phyloP scores from a whole-genome alignment of 1,284 basidiomycete genomes.

The Mycena citricolor region DNA sequence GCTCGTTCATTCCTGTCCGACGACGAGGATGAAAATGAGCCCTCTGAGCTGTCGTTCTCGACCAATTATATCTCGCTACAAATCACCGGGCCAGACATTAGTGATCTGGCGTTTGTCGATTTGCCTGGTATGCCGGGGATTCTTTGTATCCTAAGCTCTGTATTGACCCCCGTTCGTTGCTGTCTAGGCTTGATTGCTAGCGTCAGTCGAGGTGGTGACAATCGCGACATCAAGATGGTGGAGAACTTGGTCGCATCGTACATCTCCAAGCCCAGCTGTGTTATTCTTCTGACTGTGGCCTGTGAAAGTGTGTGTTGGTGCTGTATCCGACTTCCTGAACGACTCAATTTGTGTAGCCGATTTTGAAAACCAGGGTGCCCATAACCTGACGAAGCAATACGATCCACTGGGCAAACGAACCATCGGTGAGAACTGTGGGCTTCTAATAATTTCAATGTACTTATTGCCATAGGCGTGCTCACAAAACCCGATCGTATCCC shows the following conservation, averaged over 20 bases:
- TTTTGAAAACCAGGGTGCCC: constrained; percentile 73
- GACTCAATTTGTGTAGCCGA: constrained; percentile 49
- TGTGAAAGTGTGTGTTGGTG: constrained; percentile 59
- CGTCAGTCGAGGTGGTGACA: constrained; percentile 47
- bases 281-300: constrained; percentile 69
- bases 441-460: not conserved
- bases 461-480: constrained; percentile 68
- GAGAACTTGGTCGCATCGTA: constrained; percentile 56
- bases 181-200: constrained; percentile 64
- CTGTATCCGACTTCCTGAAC: constrained; percentile 1
- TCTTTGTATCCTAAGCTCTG: not conserved
- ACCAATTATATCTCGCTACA: constrained; percentile 63
- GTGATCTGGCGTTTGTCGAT: constrained; percentile 72
- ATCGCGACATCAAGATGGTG: constrained; percentile 62
- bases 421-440: constrained; percentile 49
- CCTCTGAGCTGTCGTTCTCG: constrained; percentile 53
- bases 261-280: constrained; percentile 61
- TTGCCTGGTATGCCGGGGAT: constrained; percentile 60
- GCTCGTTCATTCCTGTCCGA: constrained; percentile 40
- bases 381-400: constrained; percentile 52
- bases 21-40: constrained; percentile 30
- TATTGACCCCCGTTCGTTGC: not conserved
- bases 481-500: constrained; percentile 79
- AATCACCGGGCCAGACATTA: constrained; percentile 64
- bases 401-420: constrained; percentile 66